phyloP scores from a whole-genome alignment of 306 rosid genomes.

The Vigna hirtella region DNA sequence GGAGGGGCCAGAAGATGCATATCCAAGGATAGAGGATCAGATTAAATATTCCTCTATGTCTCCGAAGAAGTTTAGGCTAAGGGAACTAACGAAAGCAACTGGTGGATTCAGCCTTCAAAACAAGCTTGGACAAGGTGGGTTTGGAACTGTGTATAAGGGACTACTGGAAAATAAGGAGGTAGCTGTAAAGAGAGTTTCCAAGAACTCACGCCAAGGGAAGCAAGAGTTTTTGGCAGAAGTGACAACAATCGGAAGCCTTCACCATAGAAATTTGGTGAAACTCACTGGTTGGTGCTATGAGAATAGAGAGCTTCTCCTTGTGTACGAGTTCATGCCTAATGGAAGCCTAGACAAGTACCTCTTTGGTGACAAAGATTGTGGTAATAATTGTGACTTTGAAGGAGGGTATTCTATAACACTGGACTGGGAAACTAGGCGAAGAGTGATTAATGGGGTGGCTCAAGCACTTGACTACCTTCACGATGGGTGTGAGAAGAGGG shows the following conservation, averaged over 20 bases:
- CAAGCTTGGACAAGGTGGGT: conserved; percentile 84
- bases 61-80: conserved; percentile 58
- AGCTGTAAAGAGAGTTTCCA: conserved; percentile 75
- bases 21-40: conserved; percentile 65
- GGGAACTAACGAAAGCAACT: conserved; percentile 65
- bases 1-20: conserved; percentile 52
- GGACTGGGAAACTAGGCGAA: conserved; percentile 61
- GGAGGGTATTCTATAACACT: conserved; percentile 17
- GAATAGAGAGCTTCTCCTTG: conserved; percentile 67
- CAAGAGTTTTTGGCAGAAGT: conserved; percentile 85
- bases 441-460: conserved; percentile 66
- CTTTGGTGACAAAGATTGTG: conserved; percentile 9
- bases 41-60: conserved; percentile 59
- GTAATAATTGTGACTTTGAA: neutral
- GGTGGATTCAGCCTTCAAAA: conserved; percentile 62
- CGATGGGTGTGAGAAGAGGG: conserved; percentile 67
- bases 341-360: conserved; percentile 77
- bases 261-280: conserved; percentile 78
- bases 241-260: conserved; percentile 79
- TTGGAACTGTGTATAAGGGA: conserved; percentile 83
- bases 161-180: conserved; percentile 55
- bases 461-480: conserved; percentile 82
- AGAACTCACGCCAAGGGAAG: conserved; percentile 77
- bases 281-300: conserved; percentile 90
- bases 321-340: conserved; percentile 83